Percentiles rank a stretch among this genome's conserved stretches.
Conservation (phyloP, 176 grass and related monocot species). For the Carex kokanica region DNA sequence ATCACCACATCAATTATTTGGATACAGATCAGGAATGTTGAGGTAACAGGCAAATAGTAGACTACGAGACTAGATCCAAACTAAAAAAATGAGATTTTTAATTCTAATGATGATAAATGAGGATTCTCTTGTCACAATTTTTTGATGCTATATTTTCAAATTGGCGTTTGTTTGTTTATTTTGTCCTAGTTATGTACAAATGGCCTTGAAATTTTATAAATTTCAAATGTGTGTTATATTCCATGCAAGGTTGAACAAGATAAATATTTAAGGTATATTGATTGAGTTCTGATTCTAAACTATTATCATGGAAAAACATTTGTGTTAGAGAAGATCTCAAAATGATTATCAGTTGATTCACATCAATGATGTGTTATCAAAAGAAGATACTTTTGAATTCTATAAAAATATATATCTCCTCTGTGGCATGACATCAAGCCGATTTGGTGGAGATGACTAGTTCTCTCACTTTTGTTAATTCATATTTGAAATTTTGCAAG, state of each 20-base stretch:
- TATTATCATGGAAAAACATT: neutral
- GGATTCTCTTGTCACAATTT: neutral
- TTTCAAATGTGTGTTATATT: neutral
- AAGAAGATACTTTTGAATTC: neutral
- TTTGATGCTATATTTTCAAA: neutral
- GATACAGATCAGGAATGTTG: neutral
- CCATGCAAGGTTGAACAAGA: neutral
- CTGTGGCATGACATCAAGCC: neutral
- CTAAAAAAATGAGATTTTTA: neutral
- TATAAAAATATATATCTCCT: neutral
- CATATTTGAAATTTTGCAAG: neutral
- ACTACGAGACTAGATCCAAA: neutral
- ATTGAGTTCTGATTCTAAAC: neutral
- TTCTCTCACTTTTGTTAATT: neutral
- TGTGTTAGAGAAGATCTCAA: neutral
- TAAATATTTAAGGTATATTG: neutral
- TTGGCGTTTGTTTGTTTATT: neutral
- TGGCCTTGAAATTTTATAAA: neutral
- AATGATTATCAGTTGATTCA: neutral
- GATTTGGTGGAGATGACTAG: neutral
- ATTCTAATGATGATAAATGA: neutral
- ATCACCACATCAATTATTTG: neutral
- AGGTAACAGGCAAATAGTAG: neutral
- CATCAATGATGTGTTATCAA: neutral
- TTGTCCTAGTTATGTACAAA: neutral